A percentile compares a stretch with the other conserved stretches of the same genome.
Conservation (phyloP, 495 filamentous ascomycete genomes). For the Letharia lupina region DNA sequence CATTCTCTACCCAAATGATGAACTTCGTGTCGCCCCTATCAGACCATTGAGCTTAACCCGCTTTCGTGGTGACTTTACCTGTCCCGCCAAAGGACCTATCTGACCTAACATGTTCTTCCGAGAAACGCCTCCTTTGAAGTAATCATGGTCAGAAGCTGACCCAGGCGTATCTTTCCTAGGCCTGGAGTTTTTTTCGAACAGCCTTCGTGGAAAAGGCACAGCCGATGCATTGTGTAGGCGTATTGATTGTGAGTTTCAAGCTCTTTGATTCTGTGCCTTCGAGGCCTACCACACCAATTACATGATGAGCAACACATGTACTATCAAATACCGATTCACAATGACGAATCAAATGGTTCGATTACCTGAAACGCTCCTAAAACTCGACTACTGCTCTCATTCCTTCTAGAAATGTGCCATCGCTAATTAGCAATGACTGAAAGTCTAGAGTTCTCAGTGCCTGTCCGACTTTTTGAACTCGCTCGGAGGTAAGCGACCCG, state of each 20-base stretch:
- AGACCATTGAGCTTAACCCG: constrained; percentile 47
- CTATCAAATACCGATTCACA: constrained; percentile 57
- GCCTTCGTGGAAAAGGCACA: not conserved
- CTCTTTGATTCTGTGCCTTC: not conserved
- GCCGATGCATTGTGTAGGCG: not conserved
- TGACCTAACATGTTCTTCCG: constrained; percentile 41
- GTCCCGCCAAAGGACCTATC: constrained; percentile 87
- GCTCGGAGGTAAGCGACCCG: not conserved
- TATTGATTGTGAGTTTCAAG: constrained; percentile 4
- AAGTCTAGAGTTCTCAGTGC: not conserved
- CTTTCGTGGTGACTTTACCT: constrained; percentile 76
- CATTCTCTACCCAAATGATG: constrained; percentile 49
- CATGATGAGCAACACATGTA: constrained; percentile 53
- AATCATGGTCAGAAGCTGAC: not conserved
- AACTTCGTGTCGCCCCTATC: constrained; percentile 91
- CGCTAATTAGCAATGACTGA: not conserved
- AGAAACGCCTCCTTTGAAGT: not conserved
- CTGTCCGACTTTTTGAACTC: not conserved
- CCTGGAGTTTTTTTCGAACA: not conserved
- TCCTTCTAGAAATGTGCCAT: not conserved
- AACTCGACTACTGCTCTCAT: not conserved
- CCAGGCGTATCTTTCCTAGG: not conserved
- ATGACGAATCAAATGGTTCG: constrained; percentile 47
- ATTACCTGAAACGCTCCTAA: constrained; percentile 36
- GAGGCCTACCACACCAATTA: not conserved